Evolutionary conservation across 495 filamentous ascomycete genomes (phyloP), one percentile per base, ranked within the genome.

Genomic region (Apodospora peruviana): DNA sequence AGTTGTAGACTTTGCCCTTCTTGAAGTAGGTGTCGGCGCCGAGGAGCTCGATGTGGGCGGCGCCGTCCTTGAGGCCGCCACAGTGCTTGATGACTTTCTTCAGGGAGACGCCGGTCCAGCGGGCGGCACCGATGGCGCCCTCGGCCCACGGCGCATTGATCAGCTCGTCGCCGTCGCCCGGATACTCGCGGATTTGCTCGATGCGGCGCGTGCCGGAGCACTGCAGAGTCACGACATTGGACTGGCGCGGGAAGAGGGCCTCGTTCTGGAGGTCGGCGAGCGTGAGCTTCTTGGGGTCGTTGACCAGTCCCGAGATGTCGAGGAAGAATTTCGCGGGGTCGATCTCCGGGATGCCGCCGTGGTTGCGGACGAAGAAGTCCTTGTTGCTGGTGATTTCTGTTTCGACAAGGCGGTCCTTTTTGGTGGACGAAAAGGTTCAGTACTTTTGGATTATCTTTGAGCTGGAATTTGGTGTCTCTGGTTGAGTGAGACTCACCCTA

Each of bases 21-120:
- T 85, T 86, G 67, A 86, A 79, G 56, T 86, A 86, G 0, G 82
- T 83, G 23, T 87, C 84, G 0, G 73, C 81, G 1, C 84, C 84
- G 34, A 75, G 78, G 20, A 87, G 64, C 55, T 87, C 82, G 10
- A 86, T 59, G 47, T 87, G 82, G 51, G 74, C 73, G 3, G 72
- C 81, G 4, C 64, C 70, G 5, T 74, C 68, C 14, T 73, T 49
- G 1, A 85, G 64, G 0, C 81, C 82, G 10, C 82, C 83, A 50
- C 81, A 85, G 45, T 80, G 57, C 51, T 85, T 84, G 59, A 87
- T 81, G 17, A 85, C 64, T 51, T 81, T 84, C 53, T 83, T 84
- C 16, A 87, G 63, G 12, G 74, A 79, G 14, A 85, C 75, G 4
- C 84, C 83, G 1, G 70, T 72, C 61, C 79, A 87, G 12, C 65